Evolutionary conservation across 192 early-diverging fungal species (phyloP), one percentile per base, ranked within the genome.

Genomic region (Glomus cerebriforme): DNA sequence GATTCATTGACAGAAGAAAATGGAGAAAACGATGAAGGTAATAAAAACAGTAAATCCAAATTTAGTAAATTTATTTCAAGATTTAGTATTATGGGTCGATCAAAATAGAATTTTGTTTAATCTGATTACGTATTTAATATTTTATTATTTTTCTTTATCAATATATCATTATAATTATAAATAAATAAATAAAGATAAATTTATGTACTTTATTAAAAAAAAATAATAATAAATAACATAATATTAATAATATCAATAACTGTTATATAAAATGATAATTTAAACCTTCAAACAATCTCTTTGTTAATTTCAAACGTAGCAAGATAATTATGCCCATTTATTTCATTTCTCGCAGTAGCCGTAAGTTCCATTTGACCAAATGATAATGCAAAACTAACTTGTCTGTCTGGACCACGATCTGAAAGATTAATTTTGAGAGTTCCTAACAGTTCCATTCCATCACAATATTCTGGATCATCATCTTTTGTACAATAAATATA

Each of bases 351-450:
- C 17, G 75, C 62, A 47, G 63, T 47, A 0, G 75, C 75, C 24
- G 39, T 77, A 62, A 77, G 39, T 66, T 77, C 64, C 29, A 47
- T 45, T 9, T 67, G 22, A 47, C 26, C 63, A 67, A 77, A 77
- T 3, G 12, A 17, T 12, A 77, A 63, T 32, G 22, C 29, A 45
- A 77, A 77, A 27, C 4, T 4, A 27, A 77, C 63, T 13, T 8
- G n/a, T 77, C 75, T 64, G 5, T 77, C n/a, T 17, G 6, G 15
- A 15, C 39, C 63, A 27, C 29, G 17, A 47, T 66, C 12, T 0
- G 22, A 8, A 37, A 31, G 35, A 15, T 43, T n/a, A 54, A 64
- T 37, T 22, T 66, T 22, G 3, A 64, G 24, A 49, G 27, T 27
- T 3, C 54, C 34, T 24, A 43, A 17, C 2, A 39, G 32, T 22